Evolutionary conservation across 306 rosid species (phyloP).

Genomic region (Citrullus mucosospermus): DNA sequence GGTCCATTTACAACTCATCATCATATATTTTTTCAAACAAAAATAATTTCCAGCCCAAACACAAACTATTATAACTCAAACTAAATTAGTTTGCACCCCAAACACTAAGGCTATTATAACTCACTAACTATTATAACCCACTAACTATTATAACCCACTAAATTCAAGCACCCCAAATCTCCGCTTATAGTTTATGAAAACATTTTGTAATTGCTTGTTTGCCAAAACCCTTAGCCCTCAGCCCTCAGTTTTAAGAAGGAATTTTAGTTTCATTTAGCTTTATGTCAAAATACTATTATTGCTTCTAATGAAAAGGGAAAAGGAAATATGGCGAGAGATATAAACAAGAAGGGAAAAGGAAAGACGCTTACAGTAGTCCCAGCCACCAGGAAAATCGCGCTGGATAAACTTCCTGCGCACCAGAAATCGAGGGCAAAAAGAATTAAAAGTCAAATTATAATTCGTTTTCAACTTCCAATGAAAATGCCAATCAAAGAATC

Average conservation of each 20-base stretch:
- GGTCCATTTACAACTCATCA: neutral
- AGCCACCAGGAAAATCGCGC: constrained; percentile 54
- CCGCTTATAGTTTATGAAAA: neutral
- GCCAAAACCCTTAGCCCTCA: neutral
- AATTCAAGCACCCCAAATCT: no score
- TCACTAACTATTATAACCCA: no score
- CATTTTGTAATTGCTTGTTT: neutral
- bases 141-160: no score
- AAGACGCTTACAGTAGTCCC: constrained; percentile 48
- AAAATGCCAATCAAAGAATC: neutral
- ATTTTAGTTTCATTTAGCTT: neutral
- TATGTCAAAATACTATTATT: neutral
- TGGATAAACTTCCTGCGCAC: constrained; percentile 47
- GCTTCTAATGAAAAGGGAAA: neutral
- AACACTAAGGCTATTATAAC: no score
- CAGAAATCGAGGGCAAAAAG: neutral
- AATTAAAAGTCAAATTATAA: neutral
- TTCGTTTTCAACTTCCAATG: neutral
- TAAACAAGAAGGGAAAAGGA: neutral
- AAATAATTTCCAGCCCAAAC: no score
- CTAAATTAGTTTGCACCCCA: no score
- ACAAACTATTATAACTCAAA: no score
- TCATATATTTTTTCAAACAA: neutral
- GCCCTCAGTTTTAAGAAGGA: neutral
- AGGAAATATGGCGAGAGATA: neutral